A percentile compares a stretch with the other conserved stretches of the same genome.
Conservation (phyloP, 2,329 filamentous ascomycete species). For the Xylariaceae sp. region DNA sequence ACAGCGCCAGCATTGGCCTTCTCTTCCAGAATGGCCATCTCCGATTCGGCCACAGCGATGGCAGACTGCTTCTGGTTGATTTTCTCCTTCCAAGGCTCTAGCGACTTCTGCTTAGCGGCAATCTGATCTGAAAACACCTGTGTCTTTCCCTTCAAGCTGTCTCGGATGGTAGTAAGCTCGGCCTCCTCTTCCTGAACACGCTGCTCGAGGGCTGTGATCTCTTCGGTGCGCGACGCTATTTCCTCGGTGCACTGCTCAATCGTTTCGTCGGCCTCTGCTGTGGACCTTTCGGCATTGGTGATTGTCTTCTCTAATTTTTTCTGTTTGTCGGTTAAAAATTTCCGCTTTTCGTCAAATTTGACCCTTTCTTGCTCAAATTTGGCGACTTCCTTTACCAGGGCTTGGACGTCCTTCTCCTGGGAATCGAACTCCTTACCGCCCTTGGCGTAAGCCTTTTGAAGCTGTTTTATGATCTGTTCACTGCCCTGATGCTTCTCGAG, state of each 20-base stretch:
- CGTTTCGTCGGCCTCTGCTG: slow-evolving; percentile 73
- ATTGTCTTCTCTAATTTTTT: slow-evolving; percentile 94
- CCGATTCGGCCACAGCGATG: slow-evolving; percentile 92
- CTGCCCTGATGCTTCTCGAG: slow-evolving; percentile 89
- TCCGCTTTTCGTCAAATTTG: slow-evolving; percentile 97
- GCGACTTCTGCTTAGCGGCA: slow-evolving; percentile 84
- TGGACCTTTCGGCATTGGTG: slow-evolving; percentile 72
- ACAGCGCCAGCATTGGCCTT: slow-evolving; percentile 85
- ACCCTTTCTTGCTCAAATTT: slow-evolving; percentile 96
- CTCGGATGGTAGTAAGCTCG: slow-evolving; percentile 80
- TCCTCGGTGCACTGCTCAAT: slow-evolving; percentile 79
- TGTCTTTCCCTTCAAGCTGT: slow-evolving; percentile 91
- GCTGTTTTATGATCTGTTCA: slow-evolving; percentile 85
- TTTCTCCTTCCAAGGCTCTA: slow-evolving; percentile 96
- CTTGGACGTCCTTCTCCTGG: slow-evolving; percentile 80
- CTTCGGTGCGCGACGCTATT: slow-evolving; percentile 73
- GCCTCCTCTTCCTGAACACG: slow-evolving; percentile 78
- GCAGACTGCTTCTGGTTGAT: slow-evolving; percentile 95
- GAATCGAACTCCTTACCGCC: slow-evolving; percentile 82
- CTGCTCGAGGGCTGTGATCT: slow-evolving; percentile 76
- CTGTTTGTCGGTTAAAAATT: slow-evolving; percentile 86
- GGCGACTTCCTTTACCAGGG: slow-evolving; percentile 80
- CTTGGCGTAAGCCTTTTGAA: slow-evolving; percentile 82
- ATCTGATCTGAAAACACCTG: slow-evolving; percentile 94
- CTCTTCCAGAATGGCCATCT: slow-evolving; percentile 88